A percentile compares a stretch with the other conserved stretches of the same genome.
phyloP scores from a whole-genome alignment of 2,329 filamentous ascomycete species.

The Venturia asperata region DNA sequence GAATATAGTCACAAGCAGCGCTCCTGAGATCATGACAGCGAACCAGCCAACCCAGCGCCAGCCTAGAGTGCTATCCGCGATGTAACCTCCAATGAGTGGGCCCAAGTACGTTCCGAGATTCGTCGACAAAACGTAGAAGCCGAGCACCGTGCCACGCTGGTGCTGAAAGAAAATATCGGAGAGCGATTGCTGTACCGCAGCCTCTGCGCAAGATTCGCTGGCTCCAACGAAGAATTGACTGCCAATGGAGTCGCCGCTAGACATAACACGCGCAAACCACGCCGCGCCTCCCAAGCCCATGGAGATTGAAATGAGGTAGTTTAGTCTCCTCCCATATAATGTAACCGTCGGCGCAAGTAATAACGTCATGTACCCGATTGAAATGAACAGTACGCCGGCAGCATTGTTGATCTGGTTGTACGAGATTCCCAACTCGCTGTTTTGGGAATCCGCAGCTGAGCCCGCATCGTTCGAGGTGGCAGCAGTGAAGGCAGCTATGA shows the following conservation, averaged over 20 bases:
- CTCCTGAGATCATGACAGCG: constrained; percentile 44
- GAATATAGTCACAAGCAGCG: constrained; percentile 42
- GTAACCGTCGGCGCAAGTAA: constrained; percentile 48
- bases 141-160: constrained; percentile 47
- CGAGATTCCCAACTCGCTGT: constrained; percentile 44
- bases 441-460: constrained; percentile 45
- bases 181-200: constrained; percentile 50
- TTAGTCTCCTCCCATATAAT: constrained; percentile 48
- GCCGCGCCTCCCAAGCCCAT: constrained; percentile 46
- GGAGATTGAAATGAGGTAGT: constrained; percentile 48
- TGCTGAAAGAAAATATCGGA: constrained; percentile 54
- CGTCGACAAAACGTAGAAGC: constrained; percentile 50
- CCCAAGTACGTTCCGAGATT: constrained; percentile 51
- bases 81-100: constrained; percentile 47
- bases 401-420: constrained; percentile 50
- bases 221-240: constrained; percentile 52
- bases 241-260: constrained; percentile 44
- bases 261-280: constrained; percentile 46
- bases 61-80: constrained; percentile 40
- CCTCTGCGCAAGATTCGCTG: constrained; percentile 51
- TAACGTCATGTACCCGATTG: constrained; percentile 50
- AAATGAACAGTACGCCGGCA: constrained; percentile 50
- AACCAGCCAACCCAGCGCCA: constrained; percentile 52
- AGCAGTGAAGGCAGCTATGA: constrained; percentile 49
- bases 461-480: constrained; percentile 52